Evolutionary conservation across 2,329 filamentous ascomycete species (phyloP).

Genomic region (Aplosporella prunicola): DNA sequence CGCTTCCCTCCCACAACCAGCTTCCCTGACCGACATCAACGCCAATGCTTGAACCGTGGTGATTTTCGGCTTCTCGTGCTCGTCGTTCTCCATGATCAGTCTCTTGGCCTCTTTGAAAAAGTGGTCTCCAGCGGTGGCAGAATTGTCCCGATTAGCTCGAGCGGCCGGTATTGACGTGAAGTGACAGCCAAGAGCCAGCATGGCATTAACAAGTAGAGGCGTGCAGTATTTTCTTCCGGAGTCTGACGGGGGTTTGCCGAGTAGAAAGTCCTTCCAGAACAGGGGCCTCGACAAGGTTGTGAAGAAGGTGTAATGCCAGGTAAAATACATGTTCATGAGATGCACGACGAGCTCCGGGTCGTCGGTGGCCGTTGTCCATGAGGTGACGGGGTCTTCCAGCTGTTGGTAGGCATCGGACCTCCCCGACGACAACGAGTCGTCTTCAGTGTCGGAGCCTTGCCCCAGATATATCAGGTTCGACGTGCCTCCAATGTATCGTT

Average conservation of each 20-base stretch:
- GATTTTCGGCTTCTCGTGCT: constrained; percentile 80
- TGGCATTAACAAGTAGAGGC: constrained; percentile 81
- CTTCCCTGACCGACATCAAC: constrained; percentile 92
- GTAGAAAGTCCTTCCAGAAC: constrained; percentile 77
- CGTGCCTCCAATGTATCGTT: constrained; percentile 87
- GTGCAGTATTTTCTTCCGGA: constrained; percentile 59
- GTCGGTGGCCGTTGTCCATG: constrained; percentile 79
- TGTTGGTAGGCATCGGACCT: constrained; percentile 39
- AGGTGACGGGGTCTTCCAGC: constrained; percentile 62
- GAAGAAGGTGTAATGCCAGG: constrained; percentile 96
- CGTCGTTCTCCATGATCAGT: constrained; percentile 80
- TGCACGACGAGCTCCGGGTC: constrained; percentile 73
- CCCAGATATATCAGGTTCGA: constrained; percentile 79
- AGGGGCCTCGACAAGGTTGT: constrained; percentile 77
- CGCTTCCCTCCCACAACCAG: constrained; percentile 84
- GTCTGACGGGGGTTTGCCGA: constrained; percentile 53
- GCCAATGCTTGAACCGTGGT: constrained; percentile 90
- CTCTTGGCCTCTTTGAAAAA: constrained; percentile 93
- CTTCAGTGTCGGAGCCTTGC: constrained; percentile 28
- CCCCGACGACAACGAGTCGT: constrained; percentile 25
- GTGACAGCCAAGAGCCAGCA: constrained; percentile 86
- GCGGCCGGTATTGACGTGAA: constrained; percentile 73
- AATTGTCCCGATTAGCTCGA: constrained; percentile 61
- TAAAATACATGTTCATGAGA: constrained; percentile 95
- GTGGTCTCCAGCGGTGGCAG: constrained; percentile 82